Evolutionary conservation across 306 rosid genomes (phyloP), one percentile per base, ranked within the genome.

Genomic region (Vigna trinervia): DNA sequence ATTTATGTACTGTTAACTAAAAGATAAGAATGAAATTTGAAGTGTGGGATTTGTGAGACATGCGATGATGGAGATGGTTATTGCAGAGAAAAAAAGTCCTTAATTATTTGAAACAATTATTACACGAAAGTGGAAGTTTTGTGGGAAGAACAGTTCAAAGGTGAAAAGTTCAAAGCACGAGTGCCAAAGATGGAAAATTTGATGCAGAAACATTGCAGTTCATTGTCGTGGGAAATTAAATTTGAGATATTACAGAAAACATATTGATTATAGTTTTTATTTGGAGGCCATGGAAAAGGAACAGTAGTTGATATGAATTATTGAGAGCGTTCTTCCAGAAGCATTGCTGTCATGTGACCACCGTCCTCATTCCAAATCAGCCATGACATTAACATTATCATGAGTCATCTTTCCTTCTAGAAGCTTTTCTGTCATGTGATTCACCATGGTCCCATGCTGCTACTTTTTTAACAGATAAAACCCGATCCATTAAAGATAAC

Each of bases 291-390:
- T n/a, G 47, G 47, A 62, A 62, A 62, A 30, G 20, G 23, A 63
- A 63, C 0, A 63, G 30, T 64, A 17, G 1, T 4, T 7, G 43
- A 34, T 7, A 8, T 39, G 70, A 14, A 64, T 64, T 64, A 39
- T 64, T 64, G 70, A 63, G 50, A 12, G 22, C 20, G 4, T n/a
- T 63, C 30, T 63, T 63, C 70, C 19, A 39, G 51, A 64, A 64
- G 17, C 32, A 17, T 17, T 39, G 70, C 30, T 64, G n/a, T 64
- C 48, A 63, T 63, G 69, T 63, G 15, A 63, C 50, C 69, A 63
- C 68, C 46, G 22, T 11, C 65, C 65, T 26, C 19, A 4, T 59
- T 13, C 39, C 65, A 23, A 45, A 45, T 45, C 50, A 12, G 14
- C 50, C 50, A 45, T 6, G 14, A 45, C 50, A 45, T 45, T 45